phyloP scores from a whole-genome alignment of 148 eudicot species.

The Rhododendron ferrugineum region DNA sequence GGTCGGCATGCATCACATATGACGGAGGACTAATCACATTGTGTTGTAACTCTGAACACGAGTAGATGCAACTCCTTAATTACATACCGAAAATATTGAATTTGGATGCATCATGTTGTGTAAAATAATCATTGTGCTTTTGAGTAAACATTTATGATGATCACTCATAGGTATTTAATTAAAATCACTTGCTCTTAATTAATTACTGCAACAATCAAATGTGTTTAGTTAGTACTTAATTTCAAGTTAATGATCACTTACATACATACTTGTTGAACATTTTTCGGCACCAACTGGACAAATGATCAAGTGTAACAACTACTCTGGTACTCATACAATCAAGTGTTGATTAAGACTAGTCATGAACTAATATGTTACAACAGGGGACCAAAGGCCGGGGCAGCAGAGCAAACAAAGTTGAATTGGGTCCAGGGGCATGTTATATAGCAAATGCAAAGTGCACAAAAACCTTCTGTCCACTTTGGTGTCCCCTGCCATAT shows the following conservation, averaged over 20 bases:
- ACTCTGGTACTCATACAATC: not conserved
- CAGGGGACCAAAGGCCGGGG: constrained; percentile 4
- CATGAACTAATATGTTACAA: not conserved
- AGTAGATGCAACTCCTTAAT: too few species aligned
- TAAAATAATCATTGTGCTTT: too few species aligned
- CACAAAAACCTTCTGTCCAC: not conserved
- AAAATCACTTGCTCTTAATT: not conserved
- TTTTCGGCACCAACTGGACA: not conserved
- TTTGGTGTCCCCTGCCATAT: not conserved
- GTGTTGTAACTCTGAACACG: not conserved
- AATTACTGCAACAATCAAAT: not conserved
- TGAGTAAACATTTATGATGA: not conserved
- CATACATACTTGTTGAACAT: not conserved
- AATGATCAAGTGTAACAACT: not conserved
- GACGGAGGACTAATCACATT: not conserved
- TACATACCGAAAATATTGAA: not conserved
- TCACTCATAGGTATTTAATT: not conserved
- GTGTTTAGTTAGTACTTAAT: not conserved
- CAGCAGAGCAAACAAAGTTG: not conserved
- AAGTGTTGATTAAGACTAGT: not conserved
- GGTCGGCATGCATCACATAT: not conserved
- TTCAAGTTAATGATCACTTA: not conserved
- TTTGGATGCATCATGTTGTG: not conserved
- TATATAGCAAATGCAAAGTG: not conserved
- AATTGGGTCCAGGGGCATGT: not conserved